Evolutionary conservation across 2,329 filamentous ascomycete genomes (phyloP), one percentile per base, ranked within the genome.

Genomic region (Rutstroemia sp.): DNA sequence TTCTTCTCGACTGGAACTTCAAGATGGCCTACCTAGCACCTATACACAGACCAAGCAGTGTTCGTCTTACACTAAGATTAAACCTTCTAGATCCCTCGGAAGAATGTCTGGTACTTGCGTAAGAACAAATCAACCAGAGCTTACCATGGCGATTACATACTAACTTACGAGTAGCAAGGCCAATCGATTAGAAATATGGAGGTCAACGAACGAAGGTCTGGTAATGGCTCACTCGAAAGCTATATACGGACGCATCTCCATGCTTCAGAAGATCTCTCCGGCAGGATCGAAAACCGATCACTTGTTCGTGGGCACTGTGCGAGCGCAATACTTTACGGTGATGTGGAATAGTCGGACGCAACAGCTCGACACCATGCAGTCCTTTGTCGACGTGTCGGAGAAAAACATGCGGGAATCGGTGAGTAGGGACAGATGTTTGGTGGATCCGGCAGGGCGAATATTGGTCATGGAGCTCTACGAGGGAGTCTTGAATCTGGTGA

Each of bases 11-110:
- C n/a, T 23, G 23, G 8, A 38, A 10, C 17, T 48, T 57, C 50
- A 63, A 19, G 25, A 99, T 99, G 94, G 88, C 94, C 52, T 99
- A 97, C 72, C 78, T 99, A 67, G 91, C 90, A 60, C 92, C 94
- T 41, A 94, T 99, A 57, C 94, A 99, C 72, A 82, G 86, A 65
- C 88, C 94, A 23, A 96, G 89, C 71, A 95, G 90, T 75, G 85
- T 96, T 61, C 85, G 92, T 55, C 88, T 96, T 80, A 92, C 92
- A 14, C 72, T 97, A 63, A 89, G 87, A 68, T 79, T 92, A 59
- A 84, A 83, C 65, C 86, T 97, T 65, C 76, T 95, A 51, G 80
- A 82, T 45, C 75, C 82, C 4, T 82, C 88, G 51, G 83, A 91
- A 59, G 88, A 95, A 66, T 91, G 89, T 65, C 77, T 99, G 60